Base-by-base conservation (phyloP, 345 rosid genomes). In the Excoecaria agallocha region DNA sequence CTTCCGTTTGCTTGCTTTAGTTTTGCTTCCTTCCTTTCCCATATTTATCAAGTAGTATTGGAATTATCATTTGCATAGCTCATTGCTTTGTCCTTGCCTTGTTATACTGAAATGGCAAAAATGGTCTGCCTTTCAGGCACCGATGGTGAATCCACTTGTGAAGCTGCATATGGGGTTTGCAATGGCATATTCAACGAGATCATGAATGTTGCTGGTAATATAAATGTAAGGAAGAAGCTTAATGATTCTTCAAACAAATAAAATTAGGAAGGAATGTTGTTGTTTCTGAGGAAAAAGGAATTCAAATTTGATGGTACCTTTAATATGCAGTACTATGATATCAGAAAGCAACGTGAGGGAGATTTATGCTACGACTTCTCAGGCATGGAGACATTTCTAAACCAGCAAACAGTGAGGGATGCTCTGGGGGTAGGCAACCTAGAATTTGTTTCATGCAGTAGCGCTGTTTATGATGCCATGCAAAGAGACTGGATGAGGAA, bases 331-430 rank as follows among this genome's bases (percentile, higher is more conserved):
- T 87, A 89, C 75, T 95, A 91, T 66, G 99, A 95, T 73, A 30
- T 93, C 17, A 85, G 99, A 75, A 93, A 90, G 86, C 48, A 80
- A 80, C 91, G 98, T 25, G 83, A 76, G 41, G 93, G 91, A 57
- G 22, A 55, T 24, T 22, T 87, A 43, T 94, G 97, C 84, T 95
- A 90, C 6, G 90, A 95, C 71, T 88, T 91, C 87, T 91, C 94
- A 1, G 79, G 69, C 51, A 69, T 87, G 84, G 99, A 93, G 81
- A 79, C 4, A 15, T 85, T 93, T 74, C 83, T 91, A 58, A 88
- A 88, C 78, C 57, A 82, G 71, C 79, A 86, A 66, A 67, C 77
- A 1, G 93, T 91, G 0, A 72, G 77, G 72, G 79, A 83, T 43
- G 92, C 94, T 19, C 84, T 93, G 3, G 92, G 98, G 2, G 97